Evolutionary conservation across 257 asterid genomes (phyloP), one percentile per base, ranked within the genome.

Genomic region (Asclepias syriaca): DNA sequence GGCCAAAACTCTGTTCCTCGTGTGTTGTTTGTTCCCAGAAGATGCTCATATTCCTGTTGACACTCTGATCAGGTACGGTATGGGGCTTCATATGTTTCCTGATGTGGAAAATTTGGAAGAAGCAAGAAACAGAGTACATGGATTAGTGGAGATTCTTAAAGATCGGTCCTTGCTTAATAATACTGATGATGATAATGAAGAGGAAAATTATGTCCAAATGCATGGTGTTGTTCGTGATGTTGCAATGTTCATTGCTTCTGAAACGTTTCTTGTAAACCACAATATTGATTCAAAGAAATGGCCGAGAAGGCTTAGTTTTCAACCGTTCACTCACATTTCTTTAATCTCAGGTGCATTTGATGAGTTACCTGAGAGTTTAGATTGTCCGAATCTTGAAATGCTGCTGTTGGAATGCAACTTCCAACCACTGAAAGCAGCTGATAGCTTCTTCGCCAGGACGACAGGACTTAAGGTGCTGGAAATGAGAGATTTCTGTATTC

Each of bases 21-120:
- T 77, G 34, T 77, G 82, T 53, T 81, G 67, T 64, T 71, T 77
- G 69, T 81, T 74, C 48, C 73, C 58, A 8, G 79, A 77, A 60
- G 77, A 70, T 45, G 48, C 66, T 56, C 37, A 61, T 19, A 71
- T 81, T 58, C 34, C 66, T 65, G 29, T 75, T 9, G 77, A 74
- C 43, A 64, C 63, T 29, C 72, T 77, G 70, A 70, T 70, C 13
- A 77, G 72, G 40, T 73, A 48, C 55, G 78, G 80, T 18, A n/a
- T 66, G 39, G 83, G 80, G 43, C 55, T 72, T 37, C 49, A 34
- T 65, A 71, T 79, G 12, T 75, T 75, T 59, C 7, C 61, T 3
- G 72, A 66, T 2, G 68, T 67, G 9, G 50, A 56, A 22, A 68
- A 10, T 39, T 6, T 75, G 29, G 24, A 54, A 22, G 75, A 66